A percentile compares a stretch with the other conserved stretches of the same genome.
These are phyloP conservation scores for Trebouxia sp. DNA, from an alignment of 139 green algal genomes.

Conservation along the genomic window DNA sequence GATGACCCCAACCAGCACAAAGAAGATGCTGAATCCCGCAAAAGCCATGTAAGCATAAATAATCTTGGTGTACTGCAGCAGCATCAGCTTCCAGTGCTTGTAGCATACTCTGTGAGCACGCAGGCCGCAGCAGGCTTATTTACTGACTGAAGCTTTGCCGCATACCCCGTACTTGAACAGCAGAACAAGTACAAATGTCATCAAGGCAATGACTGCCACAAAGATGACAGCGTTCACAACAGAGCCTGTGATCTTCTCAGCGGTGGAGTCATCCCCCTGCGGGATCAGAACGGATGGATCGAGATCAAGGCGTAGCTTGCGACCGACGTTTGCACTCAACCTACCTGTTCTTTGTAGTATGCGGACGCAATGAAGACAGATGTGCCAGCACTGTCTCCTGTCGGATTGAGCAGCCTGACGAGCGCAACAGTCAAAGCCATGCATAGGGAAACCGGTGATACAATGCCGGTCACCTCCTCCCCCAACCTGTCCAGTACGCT, in stretches of 20 bases:
- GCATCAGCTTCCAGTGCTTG: not conserved
- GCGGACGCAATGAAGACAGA: slow-evolving; percentile 72
- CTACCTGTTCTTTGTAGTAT: slow-evolving; percentile 81
- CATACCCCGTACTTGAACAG: slow-evolving; percentile 89
- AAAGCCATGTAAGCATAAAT: slow-evolving; percentile 97
- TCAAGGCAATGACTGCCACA: slow-evolving; percentile 74
- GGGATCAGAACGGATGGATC: no score
- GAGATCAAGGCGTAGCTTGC: no score
- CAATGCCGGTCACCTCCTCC: slow-evolving; percentile 80
- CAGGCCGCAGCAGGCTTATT: not conserved
- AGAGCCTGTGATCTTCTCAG: slow-evolving; percentile 80
- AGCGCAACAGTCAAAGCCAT: slow-evolving; percentile 90
- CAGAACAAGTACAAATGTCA: slow-evolving; percentile 91
- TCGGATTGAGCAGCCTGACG: slow-evolving; percentile 81
- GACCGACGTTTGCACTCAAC: no score
- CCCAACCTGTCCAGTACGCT: slow-evolving; percentile 68
- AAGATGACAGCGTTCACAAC: slow-evolving; percentile 94
- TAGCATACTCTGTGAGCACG: not conserved
- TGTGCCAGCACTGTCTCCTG: slow-evolving; percentile 50
- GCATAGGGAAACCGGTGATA: slow-evolving; percentile 88
- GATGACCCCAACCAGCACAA: slow-evolving; percentile 83
- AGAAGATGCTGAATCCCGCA: slow-evolving; percentile 92
- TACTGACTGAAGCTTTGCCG: not conserved
- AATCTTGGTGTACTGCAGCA: slow-evolving; percentile 69
- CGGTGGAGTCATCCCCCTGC: slow-evolving; percentile 70